Evolutionary conservation across 2,329 filamentous ascomycete genomes (phyloP).

Genomic region (Cadophora gregata): DNA sequence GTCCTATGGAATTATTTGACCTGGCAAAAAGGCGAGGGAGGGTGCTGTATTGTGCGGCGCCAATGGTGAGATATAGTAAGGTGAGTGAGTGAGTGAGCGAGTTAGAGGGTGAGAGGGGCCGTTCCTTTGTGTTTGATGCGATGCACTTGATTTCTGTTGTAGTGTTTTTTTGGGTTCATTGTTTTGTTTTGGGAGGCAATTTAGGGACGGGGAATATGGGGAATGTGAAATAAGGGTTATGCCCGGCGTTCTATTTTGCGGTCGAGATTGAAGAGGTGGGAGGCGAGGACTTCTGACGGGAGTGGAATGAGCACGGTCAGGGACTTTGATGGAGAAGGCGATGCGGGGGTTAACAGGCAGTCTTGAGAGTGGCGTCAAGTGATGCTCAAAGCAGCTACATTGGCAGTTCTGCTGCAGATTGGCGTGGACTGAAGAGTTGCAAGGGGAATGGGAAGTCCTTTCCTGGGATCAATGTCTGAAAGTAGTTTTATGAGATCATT

Average conservation of each 20-base stretch:
- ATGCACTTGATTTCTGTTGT: too few relatives aligned
- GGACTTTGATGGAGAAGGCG: too few relatives aligned
- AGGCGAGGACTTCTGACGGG: too few relatives aligned
- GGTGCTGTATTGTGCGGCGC: slow-evolving; percentile 64
- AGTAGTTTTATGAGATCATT: background rate
- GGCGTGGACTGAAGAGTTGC: background rate
- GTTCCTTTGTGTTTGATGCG: too few relatives aligned
- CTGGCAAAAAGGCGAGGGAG: slow-evolving; percentile 56
- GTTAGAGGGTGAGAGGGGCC: too few relatives aligned
- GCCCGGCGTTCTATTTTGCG: too few relatives aligned
- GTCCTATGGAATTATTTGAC: slow-evolving; percentile 66
- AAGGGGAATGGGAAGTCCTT: background rate
- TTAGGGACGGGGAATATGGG: too few relatives aligned
- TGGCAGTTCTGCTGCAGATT: background rate
- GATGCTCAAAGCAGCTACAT: background rate
- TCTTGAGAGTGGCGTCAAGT: background rate
- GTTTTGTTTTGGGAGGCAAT: too few relatives aligned
- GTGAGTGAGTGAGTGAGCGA: too few relatives aligned
- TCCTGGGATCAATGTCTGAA: background rate
- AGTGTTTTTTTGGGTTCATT: too few relatives aligned
- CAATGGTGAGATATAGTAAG: slow-evolving; percentile 73
- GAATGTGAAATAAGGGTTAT: too few relatives aligned
- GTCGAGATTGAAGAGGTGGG: background rate
- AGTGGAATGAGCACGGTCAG: too few relatives aligned
- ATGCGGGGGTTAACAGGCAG: background rate